Percentiles rank a stretch among this genome's conserved stretches.
phyloP scores from a whole-genome alignment of 2,329 filamentous ascomycete species.

The Apiospora malaysiana region DNA sequence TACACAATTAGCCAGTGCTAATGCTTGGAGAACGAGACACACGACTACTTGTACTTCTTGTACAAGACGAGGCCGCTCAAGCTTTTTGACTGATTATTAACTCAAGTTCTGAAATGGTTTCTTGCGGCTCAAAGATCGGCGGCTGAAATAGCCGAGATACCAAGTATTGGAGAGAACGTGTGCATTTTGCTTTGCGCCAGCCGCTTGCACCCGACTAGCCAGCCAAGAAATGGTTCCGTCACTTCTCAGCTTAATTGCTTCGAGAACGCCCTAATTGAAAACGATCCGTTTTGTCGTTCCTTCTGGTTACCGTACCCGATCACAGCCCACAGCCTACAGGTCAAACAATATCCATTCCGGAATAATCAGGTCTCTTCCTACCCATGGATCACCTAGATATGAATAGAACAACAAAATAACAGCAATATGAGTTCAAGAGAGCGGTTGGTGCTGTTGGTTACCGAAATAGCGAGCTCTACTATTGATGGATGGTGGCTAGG shows the following conservation, averaged over 20 bases:
- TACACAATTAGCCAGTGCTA: background rate
- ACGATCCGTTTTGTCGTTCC: background rate
- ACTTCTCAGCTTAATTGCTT: slow-evolving; percentile 15
- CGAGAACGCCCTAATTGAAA: background rate
- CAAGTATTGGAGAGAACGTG: background rate
- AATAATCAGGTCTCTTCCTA: background rate
- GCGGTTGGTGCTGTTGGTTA: slow-evolving; percentile 6
- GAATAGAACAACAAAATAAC: background rate
- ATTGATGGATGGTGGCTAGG: background rate
- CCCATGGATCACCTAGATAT: background rate
- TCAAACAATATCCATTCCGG: background rate
- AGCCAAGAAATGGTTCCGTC: background rate
- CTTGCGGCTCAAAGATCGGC: background rate
- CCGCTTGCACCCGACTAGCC: background rate
- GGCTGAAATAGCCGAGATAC: slow-evolving; percentile 10
- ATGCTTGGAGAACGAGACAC: background rate
- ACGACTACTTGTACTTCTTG: background rate
- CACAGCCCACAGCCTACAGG: slow-evolving; percentile 4
- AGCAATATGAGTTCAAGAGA: background rate
- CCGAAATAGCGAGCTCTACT: slow-evolving; percentile 1
- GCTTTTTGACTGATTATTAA: background rate
- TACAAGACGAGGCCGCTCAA: background rate
- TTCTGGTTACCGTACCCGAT: slow-evolving; percentile 9
- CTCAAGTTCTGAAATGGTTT: background rate
- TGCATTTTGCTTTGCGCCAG: background rate